Evolutionary conservation across 768 basidiomycete genomes (phyloP).

Genomic region (Lepiota subincarnata): DNA sequence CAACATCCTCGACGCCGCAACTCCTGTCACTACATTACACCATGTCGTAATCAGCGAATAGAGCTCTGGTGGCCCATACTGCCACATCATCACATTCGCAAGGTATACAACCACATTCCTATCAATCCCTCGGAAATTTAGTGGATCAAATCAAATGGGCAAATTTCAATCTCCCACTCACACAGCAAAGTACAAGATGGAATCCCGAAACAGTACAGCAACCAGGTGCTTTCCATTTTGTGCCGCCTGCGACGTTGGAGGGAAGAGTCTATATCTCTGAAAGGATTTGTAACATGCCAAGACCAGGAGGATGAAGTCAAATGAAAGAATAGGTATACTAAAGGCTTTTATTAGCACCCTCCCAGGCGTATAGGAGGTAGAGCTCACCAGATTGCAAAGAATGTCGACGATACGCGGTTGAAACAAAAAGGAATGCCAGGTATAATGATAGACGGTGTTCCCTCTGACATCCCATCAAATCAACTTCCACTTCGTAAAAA

Average conservation of each 20-base stretch:
- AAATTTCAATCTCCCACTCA: not conserved
- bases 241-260: not conserved
- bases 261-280: conserved; percentile 2
- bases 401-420: not conserved
- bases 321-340: conserved; percentile 1
- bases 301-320: not conserved
- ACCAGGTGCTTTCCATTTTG: conserved; percentile 1
- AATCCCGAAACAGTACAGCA: not conserved
- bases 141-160: not conserved
- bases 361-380: not conserved
- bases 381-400: conserved; percentile 4
- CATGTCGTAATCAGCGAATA: not conserved
- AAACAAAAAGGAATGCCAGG: conserved; percentile 5
- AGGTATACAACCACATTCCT: conserved; percentile 1
- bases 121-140: not conserved
- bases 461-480: not conserved
- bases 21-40: conserved; percentile 2
- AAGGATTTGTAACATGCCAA: not conserved
- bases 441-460: not conserved
- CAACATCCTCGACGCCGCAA: not conserved
- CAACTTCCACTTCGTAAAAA: not conserved
- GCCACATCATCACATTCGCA: not conserved
- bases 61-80: conserved; percentile 1
- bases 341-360: not conserved
- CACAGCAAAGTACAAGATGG: conserved; percentile 1